Base-by-base conservation (phyloP, 371 early-diverging fungal species). In the Mucor sp. region DNA sequence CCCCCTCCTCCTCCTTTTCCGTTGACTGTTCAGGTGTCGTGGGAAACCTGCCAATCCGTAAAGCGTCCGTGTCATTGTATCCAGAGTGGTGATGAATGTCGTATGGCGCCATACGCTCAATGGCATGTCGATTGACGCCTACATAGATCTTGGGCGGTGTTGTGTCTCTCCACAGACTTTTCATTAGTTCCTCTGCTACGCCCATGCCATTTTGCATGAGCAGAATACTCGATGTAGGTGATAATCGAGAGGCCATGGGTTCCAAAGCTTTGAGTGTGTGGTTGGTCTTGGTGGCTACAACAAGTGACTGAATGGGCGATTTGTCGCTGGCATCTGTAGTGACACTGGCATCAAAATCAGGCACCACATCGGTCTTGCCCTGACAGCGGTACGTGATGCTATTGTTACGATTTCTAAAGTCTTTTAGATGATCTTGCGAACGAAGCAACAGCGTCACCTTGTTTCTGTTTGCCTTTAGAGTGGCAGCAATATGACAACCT, bases 201-300 rank as follows among this genome's bases (percentile, higher is more conserved):
- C 90, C 90, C 87, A 89, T 85, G 6, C 90, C 90, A 57, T 90
- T 90, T 64, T 88, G 88, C 55, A 90, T 41, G 55, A 90, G 67
- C 9, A 87, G 61, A 6, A 88, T 75, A 0, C 79, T 76, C 8
- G 82, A 83, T 12, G 71, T 56, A 7, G 74, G n/a, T 14, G 65
- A 64, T n/a, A 89, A 62, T 2, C 82, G 72, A 6, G 68, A 56
- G 7, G 66, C 65, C 9, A 89, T 61, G 4, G 74, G 68, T 23
- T 63, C 41, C n/a, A 84, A 55, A 0, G 89, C 89, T 17, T 68
- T 68, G 1, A 71, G 43, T 1, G 85, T 77, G 53, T 87, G 78
- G 44, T 84, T 82, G 2, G 88, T 80, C 47, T 85, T 82, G 14
- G 85, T 82, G 1, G 78, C 62, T 9, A 82, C 74, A 15, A 82